Base-by-base conservation (phyloP, 139 green algal genomes). In the Picochlorum sp. region DNA sequence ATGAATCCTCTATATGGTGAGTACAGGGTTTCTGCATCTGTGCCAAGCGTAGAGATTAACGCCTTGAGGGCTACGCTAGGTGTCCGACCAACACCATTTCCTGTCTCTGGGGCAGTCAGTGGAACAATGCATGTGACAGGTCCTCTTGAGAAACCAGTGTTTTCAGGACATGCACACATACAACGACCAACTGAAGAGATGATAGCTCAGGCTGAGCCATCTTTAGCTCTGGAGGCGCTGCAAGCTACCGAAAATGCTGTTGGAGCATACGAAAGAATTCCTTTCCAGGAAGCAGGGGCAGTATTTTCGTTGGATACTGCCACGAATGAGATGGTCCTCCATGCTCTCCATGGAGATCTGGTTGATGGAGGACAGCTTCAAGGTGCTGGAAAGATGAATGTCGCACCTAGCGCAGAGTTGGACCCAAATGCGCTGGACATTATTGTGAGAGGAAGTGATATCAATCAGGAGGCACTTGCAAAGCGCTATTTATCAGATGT, bases 291-390 rank as follows among this genome's bases (percentile, higher is more conserved):
- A 0, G 88, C 79, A 6, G 79, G 61, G 15, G 81, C 66, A 0
- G 82, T 95, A 3, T 97, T 96, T 74, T 90, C 84, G 3, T 78
- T 96, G 57, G 84, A 96, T 79, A 94, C 83, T 14, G 65, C 76
- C 16, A 83, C 73, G 0, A 73, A 92, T 71, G 78, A 83, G 62
- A 85, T 95, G 71, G 74, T 79, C 7, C 77, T 92, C 66, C 82
- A 91, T 65, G n/a, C 56, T 3, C 14, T 59, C 59, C 52, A 86
- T 61, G 88, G 74, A 0, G 59, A 78, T 34, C 88, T 89, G 1
- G 60, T 88, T 8, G 89, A 81, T 28, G 93, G 92, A 4, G 93
- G 93, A 11, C 67, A 82, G 57, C 56, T 96, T 56, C 60, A 78
- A 20, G 93, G 74, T 15, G 69, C 61, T 6, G 93, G 92, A 14